These are phyloP conservation scores for Colletotrichum brevisporum DNA, from an alignment of 2,329 filamentous ascomycete genomes.

Conservation along the genomic window DNA sequence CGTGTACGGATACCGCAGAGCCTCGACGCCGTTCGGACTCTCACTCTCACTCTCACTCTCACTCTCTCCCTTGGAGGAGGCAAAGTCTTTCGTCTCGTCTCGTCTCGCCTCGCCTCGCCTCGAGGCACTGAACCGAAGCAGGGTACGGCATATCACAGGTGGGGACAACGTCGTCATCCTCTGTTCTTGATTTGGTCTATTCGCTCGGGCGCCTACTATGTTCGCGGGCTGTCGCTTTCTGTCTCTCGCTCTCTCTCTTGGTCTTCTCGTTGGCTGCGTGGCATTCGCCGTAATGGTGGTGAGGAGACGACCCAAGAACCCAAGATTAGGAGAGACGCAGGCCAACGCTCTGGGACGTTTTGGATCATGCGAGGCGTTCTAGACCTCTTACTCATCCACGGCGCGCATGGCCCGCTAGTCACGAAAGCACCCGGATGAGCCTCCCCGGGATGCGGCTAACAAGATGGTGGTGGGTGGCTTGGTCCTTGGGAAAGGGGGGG, in stretches of 20 bases:
- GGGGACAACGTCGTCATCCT: neutral
- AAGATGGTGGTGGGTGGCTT: constrained; percentile 8
- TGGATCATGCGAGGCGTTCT: constrained; percentile 30
- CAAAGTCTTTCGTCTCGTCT: too few species aligned
- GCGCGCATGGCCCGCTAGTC: neutral
- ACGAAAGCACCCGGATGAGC: constrained; percentile 13
- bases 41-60: constrained; percentile 6
- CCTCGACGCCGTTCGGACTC: neutral
- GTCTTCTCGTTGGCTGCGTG: too few species aligned
- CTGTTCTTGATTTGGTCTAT: neutral
- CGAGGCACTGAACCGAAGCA: constrained; percentile 2
- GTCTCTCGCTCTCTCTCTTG: too few species aligned
- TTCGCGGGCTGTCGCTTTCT: too few species aligned
- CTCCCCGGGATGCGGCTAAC: constrained; percentile 1
- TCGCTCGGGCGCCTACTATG: neutral
- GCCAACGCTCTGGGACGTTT: constrained; percentile 26
- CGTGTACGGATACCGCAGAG: constrained; percentile 4
- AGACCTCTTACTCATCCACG: constrained; percentile 3
- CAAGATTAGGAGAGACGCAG: neutral
- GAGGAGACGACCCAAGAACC: neutral
- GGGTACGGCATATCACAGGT: neutral
- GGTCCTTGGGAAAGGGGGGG: constrained; percentile 1
- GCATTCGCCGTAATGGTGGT: neutral
- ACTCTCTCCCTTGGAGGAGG: too few species aligned
- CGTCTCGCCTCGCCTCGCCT: constrained; percentile 1